phyloP scores from a whole-genome alignment of 176 grass and related monocot genomes.

The Musa beccarii region DNA sequence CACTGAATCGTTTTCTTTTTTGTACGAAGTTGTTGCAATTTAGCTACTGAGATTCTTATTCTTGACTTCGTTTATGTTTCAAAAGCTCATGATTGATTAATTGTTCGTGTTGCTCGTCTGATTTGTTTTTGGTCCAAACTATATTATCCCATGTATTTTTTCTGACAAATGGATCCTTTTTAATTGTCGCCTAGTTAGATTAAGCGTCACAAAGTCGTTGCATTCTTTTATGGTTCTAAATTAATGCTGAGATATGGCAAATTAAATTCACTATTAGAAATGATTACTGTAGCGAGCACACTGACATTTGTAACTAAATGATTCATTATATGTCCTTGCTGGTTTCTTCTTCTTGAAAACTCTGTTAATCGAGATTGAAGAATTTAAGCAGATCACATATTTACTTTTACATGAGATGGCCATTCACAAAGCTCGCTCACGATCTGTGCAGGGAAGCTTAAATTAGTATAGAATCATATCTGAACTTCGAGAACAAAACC shows the following conservation, averaged over 20 bases:
- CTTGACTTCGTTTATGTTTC: not conserved
- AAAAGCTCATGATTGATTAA: not conserved
- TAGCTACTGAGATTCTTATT: not conserved
- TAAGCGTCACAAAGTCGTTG: not conserved
- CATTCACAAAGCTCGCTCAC: no score
- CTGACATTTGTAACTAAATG: no score
- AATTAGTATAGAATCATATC: not conserved
- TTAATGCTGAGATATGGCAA: not conserved
- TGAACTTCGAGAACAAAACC: not conserved
- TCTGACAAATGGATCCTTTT: not conserved
- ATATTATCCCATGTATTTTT: no score
- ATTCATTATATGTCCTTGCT: not conserved
- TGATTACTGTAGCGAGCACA: not conserved
- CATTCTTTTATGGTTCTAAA: not conserved
- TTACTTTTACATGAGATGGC: not conserved
- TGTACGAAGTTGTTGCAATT: not conserved
- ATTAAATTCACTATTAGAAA: not conserved
- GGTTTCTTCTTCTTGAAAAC: not conserved
- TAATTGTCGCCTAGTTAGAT: not conserved
- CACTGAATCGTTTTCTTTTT: not conserved
- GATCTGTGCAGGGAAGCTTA: not conserved
- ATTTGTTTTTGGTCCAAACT: no score
- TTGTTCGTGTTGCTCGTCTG: no score
- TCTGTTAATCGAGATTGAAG: not conserved
- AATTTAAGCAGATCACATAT: not conserved